Percentiles rank a stretch among this genome's conserved stretches.
These are phyloP conservation scores for Scutellaria barbata DNA, from an alignment of 257 asterid genomes.

Conservation along the genomic window DNA sequence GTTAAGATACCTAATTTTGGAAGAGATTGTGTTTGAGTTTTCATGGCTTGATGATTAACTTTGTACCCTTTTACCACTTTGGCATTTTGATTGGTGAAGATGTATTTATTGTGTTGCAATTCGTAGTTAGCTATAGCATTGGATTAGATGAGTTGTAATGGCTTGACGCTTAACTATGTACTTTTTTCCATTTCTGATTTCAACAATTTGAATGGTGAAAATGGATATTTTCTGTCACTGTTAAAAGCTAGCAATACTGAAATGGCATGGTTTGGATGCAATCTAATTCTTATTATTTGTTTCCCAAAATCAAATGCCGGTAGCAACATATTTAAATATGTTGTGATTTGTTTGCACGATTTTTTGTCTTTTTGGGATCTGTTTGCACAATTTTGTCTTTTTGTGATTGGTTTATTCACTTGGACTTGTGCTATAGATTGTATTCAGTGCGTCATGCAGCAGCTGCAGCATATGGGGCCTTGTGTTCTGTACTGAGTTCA, in stretches of 20 bases:
- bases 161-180: slow-evolving; percentile 6
- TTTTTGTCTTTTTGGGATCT: background rate
- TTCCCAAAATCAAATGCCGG: background rate
- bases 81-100: no score
- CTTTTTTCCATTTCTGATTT: background rate
- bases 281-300: background rate
- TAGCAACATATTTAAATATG: background rate
- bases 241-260: background rate
- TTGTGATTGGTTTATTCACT: slow-evolving; percentile 27
- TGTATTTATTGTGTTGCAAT: no score
- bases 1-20: slow-evolving; percentile 10
- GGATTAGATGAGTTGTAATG: background rate
- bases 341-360: background rate
- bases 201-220: slow-evolving; percentile 26
- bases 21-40: no score
- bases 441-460: slow-evolving; percentile 88
- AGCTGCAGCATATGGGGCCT: slow-evolving; percentile 89
- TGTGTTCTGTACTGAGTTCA: slow-evolving; percentile 77
- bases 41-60: no score
- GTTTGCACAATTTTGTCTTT: slow-evolving; percentile 6
- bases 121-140: no score
- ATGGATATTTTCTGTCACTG: slow-evolving; percentile 1
- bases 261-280: slow-evolving; percentile 14
- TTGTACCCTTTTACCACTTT: no score
- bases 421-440: slow-evolving; percentile 58